phyloP scores from a whole-genome alignment of 2,329 filamentous ascomycete species.

The Tolypocladium inflatum region DNA sequence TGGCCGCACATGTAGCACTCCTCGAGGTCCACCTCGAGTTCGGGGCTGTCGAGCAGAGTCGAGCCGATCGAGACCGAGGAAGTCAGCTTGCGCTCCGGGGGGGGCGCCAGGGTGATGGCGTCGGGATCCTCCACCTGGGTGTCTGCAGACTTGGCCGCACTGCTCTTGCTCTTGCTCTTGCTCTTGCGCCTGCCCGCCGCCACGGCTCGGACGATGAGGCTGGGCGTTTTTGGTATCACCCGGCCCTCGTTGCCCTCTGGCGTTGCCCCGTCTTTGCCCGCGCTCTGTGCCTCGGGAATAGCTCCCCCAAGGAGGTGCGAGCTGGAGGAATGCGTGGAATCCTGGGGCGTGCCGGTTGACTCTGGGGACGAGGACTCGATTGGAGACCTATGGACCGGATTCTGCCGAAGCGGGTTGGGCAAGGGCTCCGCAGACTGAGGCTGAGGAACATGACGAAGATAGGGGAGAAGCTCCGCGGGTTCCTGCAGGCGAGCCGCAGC shows the following conservation, averaged over 20 bases:
- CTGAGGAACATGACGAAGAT: not conserved
- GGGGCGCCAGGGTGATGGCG: not conserved
- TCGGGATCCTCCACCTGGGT: not conserved
- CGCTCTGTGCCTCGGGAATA: no score
- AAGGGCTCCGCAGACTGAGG: not conserved
- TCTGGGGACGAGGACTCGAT: not conserved
- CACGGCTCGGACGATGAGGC: not conserved
- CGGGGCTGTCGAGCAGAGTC: not conserved
- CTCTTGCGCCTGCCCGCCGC: not conserved
- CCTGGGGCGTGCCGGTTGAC: rapidly evolving
- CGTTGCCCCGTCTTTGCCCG: not conserved
- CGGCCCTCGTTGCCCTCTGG: not conserved
- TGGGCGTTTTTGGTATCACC: not conserved
- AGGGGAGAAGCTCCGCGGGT: no score
- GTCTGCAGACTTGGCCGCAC: not conserved
- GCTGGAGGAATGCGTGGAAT: not conserved
- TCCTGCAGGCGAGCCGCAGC: not conserved
- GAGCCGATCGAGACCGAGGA: constrained; percentile 1
- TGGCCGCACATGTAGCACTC: constrained; percentile 5
- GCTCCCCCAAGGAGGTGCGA: not conserved
- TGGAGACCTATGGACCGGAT: no score
- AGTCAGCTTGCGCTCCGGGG: not conserved
- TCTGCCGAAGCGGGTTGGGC: not conserved
- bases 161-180: no score
- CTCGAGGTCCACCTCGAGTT: not conserved